Evolutionary conservation across 2,329 filamentous ascomycete genomes (phyloP).

Genomic region (Neofusicoccum sp.): DNA sequence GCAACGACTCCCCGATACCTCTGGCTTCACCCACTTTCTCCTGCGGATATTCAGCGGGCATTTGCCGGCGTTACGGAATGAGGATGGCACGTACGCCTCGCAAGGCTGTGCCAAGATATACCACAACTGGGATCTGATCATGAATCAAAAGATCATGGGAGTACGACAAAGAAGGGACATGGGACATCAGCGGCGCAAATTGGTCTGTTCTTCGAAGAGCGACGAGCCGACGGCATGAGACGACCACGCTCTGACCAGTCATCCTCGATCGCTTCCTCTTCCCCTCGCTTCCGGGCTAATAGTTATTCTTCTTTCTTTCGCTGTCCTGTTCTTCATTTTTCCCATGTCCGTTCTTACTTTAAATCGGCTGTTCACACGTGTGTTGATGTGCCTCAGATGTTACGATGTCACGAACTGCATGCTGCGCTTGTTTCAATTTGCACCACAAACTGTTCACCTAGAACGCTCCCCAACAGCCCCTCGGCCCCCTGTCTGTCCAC

Average conservation of each 20-base stretch:
- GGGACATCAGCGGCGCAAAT: constrained; percentile 16
- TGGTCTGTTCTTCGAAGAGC: constrained; percentile 13
- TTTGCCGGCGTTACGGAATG: constrained; percentile 22
- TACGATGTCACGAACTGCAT: constrained; percentile 21
- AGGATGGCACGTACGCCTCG: constrained; percentile 11
- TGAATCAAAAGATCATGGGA: constrained; percentile 20
- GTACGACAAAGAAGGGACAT: constrained; percentile 15
- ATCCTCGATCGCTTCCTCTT: constrained; percentile 11
- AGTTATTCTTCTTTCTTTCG: background rate
- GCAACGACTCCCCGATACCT: constrained; percentile 2
- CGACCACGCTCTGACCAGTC: constrained; percentile 9
- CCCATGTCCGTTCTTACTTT: background rate
- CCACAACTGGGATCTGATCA: constrained; percentile 20
- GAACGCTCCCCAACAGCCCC: background rate
- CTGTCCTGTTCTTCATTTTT: background rate
- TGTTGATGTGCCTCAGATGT: constrained; percentile 20
- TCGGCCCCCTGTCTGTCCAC: background rate
- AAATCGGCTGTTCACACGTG: background rate
- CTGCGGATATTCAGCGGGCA: constrained; percentile 21
- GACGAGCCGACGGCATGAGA: constrained; percentile 1
- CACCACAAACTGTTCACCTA: constrained; percentile 4
- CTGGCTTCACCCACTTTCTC: constrained; percentile 19
- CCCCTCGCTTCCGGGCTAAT: constrained; percentile 15
- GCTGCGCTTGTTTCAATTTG: constrained; percentile 11
- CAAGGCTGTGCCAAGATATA: constrained; percentile 16